phyloP scores from a whole-genome alignment of 768 basidiomycete genomes.

The Trametes sanguinea region DNA sequence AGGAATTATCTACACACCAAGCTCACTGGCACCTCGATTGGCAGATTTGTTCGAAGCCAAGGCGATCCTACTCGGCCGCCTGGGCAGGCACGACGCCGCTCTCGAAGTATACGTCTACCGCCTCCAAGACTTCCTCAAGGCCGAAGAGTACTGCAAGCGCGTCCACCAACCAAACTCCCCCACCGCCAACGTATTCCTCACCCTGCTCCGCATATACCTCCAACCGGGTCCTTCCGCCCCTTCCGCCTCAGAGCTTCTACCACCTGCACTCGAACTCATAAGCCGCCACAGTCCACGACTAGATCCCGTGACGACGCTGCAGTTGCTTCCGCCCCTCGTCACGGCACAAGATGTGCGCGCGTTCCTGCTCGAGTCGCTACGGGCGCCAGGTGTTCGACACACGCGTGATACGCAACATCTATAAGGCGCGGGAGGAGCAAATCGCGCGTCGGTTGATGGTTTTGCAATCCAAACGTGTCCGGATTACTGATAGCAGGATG shows the following conservation, averaged over 20 bases:
- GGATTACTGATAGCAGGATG: constrained; percentile 92
- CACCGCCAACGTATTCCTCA: constrained; percentile 72
- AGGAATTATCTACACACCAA: neutral
- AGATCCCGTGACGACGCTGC: constrained; percentile 78
- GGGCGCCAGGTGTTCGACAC: constrained; percentile 70
- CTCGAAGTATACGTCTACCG: constrained; percentile 94
- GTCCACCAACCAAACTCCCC: constrained; percentile 57
- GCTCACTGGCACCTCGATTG: neutral
- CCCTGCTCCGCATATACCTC: constrained; percentile 85
- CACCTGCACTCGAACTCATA: constrained; percentile 87
- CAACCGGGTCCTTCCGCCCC: constrained; percentile 66
- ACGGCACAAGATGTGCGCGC: constrained; percentile 75
- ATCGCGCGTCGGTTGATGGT: constrained; percentile 71
- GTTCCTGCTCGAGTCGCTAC: constrained; percentile 73
- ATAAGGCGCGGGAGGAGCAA: constrained; percentile 77
- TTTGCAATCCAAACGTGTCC: constrained; percentile 80
- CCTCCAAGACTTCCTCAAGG: constrained; percentile 79
- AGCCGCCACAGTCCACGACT: constrained; percentile 80
- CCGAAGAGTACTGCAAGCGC: constrained; percentile 95
- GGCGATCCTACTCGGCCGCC: constrained; percentile 85
- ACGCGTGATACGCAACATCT: constrained; percentile 66
- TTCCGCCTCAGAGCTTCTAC: constrained; percentile 57
- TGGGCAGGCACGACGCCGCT: constrained; percentile 91
- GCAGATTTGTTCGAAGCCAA: constrained; percentile 88
- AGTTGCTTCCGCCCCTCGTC: constrained; percentile 88